These are phyloP conservation scores for Blastocystis sp. DNA, from an alignment of 352 stramenopile genomes.

Conservation along the genomic window DNA sequence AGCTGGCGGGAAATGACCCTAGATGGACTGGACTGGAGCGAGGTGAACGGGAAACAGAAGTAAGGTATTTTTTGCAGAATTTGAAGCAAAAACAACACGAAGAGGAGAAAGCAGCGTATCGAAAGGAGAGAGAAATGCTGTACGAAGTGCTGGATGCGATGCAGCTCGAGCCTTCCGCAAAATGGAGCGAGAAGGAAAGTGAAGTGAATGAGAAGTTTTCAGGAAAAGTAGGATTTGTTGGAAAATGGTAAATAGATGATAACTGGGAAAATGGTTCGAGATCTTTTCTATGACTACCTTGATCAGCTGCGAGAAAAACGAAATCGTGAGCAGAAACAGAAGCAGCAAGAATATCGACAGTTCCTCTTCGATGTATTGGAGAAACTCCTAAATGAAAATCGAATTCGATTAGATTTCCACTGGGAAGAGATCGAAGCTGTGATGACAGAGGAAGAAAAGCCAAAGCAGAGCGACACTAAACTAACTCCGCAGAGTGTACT, in stretches of 20 bases:
- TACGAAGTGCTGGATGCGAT: not conserved
- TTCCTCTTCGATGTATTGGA: not conserved
- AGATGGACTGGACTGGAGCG: not conserved
- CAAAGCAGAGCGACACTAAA: not conserved
- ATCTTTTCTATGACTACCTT: constrained; percentile 7
- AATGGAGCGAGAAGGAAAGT: not conserved
- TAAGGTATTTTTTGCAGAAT: not conserved
- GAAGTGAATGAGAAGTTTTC: not conserved
- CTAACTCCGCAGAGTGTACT: not conserved
- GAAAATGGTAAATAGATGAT: not conserved
- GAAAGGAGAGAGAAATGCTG: not conserved
- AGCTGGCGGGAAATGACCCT: not conserved
- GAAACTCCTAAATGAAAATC: not conserved
- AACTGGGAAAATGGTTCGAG: not conserved
- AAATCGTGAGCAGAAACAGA: not conserved
- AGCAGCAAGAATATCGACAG: not conserved
- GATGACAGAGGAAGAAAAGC: not conserved
- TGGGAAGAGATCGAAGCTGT: not conserved
- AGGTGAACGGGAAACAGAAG: not conserved
- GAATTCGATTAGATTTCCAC: not conserved
- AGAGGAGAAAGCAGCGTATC: not conserved
- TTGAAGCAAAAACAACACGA: not conserved
- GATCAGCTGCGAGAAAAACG: not conserved
- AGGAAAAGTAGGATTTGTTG: not conserved
- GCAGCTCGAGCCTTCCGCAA: not conserved